Percentiles rank a stretch among this genome's conserved stretches.
These are phyloP conservation scores for Rhodomyrtus tomentosa DNA, from an alignment of 345 rosid genomes.

Conservation along the genomic window DNA sequence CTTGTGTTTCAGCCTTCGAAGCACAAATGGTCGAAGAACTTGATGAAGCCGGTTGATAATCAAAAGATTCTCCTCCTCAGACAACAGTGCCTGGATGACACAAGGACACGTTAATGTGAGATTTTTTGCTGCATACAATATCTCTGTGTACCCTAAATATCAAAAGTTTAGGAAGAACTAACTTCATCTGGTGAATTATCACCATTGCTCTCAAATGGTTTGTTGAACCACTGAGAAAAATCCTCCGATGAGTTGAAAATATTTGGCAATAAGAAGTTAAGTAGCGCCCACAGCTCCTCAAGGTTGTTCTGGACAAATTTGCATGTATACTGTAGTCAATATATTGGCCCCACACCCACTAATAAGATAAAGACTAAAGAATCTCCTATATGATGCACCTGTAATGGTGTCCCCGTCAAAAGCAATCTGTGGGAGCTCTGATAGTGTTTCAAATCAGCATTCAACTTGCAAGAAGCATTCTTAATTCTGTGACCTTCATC, in stretches of 20 bases:
- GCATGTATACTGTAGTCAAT: constrained; percentile 2
- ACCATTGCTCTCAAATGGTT: constrained; percentile 83
- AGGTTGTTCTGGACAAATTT: constrained; percentile 62
- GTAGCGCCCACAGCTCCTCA: constrained; percentile 92
- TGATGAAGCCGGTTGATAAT: constrained; percentile 90
- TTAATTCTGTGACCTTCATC: constrained; percentile 97
- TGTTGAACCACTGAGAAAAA: constrained; percentile 96
- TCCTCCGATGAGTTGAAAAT: constrained; percentile 92
- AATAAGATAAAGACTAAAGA: neutral
- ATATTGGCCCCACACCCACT: neutral
- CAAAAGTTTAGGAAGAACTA: constrained; percentile 12
- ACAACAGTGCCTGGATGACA: constrained; percentile 54
- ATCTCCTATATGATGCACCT: constrained; percentile 23
- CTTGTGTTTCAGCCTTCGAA: constrained; percentile 90
- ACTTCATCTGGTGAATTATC: constrained; percentile 84
- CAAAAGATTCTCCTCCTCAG: constrained; percentile 91
- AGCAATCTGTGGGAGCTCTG: constrained; percentile 75
- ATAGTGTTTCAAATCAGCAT: constrained; percentile 89
- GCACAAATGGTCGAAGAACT: constrained; percentile 93
- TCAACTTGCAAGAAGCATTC: constrained; percentile 96
- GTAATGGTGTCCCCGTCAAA: constrained; percentile 86
- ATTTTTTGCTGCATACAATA: neutral
- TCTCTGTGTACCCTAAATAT: neutral
- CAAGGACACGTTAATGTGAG: neutral
- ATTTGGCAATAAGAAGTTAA: constrained; percentile 84